Conservation (phyloP, 2,329 filamentous ascomycete species). For the Phialophora macrospora region DNA sequence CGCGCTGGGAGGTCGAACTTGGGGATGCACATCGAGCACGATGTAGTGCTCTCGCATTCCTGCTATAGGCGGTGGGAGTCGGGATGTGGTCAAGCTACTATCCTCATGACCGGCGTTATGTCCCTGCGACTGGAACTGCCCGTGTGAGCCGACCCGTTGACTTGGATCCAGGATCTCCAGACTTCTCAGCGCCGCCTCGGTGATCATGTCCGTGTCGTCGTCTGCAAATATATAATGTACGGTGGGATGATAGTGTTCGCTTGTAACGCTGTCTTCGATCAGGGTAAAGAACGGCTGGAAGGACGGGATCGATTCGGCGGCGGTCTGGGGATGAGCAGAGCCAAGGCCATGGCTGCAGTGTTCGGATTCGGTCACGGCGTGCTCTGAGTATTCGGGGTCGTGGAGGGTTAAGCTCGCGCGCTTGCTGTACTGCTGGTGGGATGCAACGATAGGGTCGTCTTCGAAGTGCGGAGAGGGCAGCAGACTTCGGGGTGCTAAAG, state of each 20-base stretch:
- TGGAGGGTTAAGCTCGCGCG: constrained; percentile 24
- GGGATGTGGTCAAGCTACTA: constrained; percentile 39
- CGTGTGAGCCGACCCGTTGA: constrained; percentile 28
- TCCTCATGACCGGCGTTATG: constrained; percentile 25
- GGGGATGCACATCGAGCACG: constrained; percentile 58
- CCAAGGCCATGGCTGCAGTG: constrained; percentile 21
- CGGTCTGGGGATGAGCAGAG: not conserved
- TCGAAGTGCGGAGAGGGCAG: constrained; percentile 37
- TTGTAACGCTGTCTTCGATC: constrained; percentile 74
- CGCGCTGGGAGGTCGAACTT: constrained; percentile 28
- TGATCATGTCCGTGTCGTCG: constrained; percentile 80
- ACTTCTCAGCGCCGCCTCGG: constrained; percentile 64
- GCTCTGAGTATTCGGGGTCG: constrained; percentile 27
- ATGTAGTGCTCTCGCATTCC: constrained; percentile 61
- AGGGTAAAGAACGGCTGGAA: constrained; percentile 87
- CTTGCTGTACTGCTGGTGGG: constrained; percentile 21
- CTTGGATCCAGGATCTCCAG: constrained; percentile 48
- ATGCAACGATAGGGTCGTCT: constrained; percentile 32
- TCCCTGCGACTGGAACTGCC: not conserved
- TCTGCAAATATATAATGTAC: constrained; percentile 94
- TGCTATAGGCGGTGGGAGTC: constrained; percentile 54
- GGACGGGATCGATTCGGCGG: constrained; percentile 38
- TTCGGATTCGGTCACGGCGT: constrained; percentile 31
- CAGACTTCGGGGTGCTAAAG: constrained; percentile 26
- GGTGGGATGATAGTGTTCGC: constrained; percentile 78